Conservation (phyloP, 1,284 basidiomycete species). For the Gymnopus androsaceus region DNA sequence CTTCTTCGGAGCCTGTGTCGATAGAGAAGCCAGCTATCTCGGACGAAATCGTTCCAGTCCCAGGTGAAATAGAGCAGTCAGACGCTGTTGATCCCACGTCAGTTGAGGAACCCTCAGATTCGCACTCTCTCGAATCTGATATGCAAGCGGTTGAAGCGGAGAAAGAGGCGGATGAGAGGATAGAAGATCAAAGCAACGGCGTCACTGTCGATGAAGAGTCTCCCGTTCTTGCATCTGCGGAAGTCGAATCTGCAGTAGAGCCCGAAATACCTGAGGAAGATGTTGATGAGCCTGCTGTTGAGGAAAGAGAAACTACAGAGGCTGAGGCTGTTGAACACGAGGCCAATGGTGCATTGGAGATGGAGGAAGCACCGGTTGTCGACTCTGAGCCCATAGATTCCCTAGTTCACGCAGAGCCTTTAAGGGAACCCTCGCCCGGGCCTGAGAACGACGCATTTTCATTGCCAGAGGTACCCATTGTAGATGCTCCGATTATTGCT, state of each 20-base stretch:
- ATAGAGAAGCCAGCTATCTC: no score
- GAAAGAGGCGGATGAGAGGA: no score
- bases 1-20: no score
- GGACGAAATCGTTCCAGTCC: no score
- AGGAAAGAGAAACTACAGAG: not conserved
- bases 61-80: no score
- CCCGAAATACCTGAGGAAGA: not conserved
- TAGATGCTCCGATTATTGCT: slow-evolving; percentile 1
- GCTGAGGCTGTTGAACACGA: not conserved
- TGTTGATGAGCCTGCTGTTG: not conserved
- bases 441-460: slow-evolving; percentile 12
- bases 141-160: no score
- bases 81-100: no score
- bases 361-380: not conserved
- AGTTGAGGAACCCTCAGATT: no score
- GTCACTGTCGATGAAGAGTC: no score
- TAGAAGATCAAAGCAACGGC: no score
- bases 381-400: not conserved
- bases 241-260: slow-evolving; percentile 8
- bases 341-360: not conserved
- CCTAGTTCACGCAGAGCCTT: slow-evolving; percentile 6
- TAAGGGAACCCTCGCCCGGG: slow-evolving; percentile 13
- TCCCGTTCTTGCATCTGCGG: not conserved
- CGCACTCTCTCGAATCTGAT: no score
- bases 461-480: slow-evolving; percentile 7